These are phyloP conservation scores for Pseudopyrenochaeta lycopersici DNA, from an alignment of 2,329 filamentous ascomycete genomes.

Conservation along the genomic window DNA sequence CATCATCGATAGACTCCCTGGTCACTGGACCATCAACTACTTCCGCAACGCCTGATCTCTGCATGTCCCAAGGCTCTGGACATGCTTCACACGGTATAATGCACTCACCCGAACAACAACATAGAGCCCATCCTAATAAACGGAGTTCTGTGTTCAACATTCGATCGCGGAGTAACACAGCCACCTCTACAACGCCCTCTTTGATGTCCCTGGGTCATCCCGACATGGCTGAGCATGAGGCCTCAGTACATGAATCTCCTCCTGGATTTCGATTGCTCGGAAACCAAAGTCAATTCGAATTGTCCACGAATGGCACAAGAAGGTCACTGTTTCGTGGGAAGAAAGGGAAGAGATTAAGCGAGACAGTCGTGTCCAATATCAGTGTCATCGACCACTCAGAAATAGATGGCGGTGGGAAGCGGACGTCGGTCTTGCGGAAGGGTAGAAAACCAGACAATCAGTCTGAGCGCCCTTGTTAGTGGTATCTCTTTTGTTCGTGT, in stretches of 20 bases:
- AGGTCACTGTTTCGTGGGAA: slow-evolving; percentile 46
- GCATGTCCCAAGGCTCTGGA: slow-evolving; percentile 36
- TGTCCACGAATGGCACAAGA: slow-evolving; percentile 23
- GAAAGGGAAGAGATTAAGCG: slow-evolving; percentile 46
- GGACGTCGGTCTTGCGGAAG: slow-evolving; percentile 46
- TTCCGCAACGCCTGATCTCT: slow-evolving; percentile 33
- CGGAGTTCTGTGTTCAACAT: slow-evolving; percentile 49
- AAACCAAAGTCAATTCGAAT: slow-evolving; percentile 33
- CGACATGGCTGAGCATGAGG: slow-evolving; percentile 33
- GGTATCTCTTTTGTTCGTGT: not conserved
- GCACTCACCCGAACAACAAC: slow-evolving; percentile 42
- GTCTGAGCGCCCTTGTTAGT: slow-evolving; percentile 39
- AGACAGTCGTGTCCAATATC: slow-evolving; percentile 32
- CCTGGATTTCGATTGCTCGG: slow-evolving; percentile 30
- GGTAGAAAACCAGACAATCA: slow-evolving; percentile 31
- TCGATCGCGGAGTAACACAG: slow-evolving; percentile 50
- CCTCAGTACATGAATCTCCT: slow-evolving; percentile 33
- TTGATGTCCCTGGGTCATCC: slow-evolving; percentile 31
- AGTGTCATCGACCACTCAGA: slow-evolving; percentile 36
- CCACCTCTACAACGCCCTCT: slow-evolving; percentile 43
- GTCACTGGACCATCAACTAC: slow-evolving; percentile 29
- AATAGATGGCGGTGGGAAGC: slow-evolving; percentile 32
- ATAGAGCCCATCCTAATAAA: slow-evolving; percentile 29
- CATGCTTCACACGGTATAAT: slow-evolving; percentile 33
- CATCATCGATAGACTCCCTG: slow-evolving; percentile 45